These are phyloP conservation scores for Zygosaccharomyces bailii DNA, from an alignment of 805 yeast species.

Conservation along the genomic window DNA sequence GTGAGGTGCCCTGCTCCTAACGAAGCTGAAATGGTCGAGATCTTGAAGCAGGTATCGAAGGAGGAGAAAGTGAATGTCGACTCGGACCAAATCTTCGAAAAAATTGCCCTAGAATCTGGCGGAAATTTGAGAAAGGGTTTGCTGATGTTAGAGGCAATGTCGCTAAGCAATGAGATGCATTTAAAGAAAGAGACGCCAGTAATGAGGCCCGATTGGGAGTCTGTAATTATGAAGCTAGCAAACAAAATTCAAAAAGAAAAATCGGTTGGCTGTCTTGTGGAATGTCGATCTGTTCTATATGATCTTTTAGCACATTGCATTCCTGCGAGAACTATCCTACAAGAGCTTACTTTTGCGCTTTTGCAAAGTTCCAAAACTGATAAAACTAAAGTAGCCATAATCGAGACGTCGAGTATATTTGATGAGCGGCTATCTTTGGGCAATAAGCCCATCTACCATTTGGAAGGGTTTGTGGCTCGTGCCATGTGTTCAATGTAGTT, in stretches of 20 bases:
- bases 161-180: slow-evolving; percentile 58
- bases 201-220: slow-evolving; percentile 84
- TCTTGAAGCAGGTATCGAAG: slow-evolving; percentile 52
- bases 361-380: slow-evolving; percentile 32
- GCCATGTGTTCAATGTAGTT: slow-evolving; percentile 64
- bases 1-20: slow-evolving; percentile 86
- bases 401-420: slow-evolving; percentile 58
- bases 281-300: slow-evolving; percentile 66
- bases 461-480: slow-evolving; percentile 90
- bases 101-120: slow-evolving; percentile 53
- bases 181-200: slow-evolving; percentile 47
- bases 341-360: slow-evolving; percentile 51
- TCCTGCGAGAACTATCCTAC: slow-evolving; percentile 79
- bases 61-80: slow-evolving; percentile 49
- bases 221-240: slow-evolving; percentile 68
- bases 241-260: slow-evolving; percentile 55
- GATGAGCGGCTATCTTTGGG: slow-evolving; percentile 90
- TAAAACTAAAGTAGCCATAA: slow-evolving; percentile 43
- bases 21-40: slow-evolving; percentile 50
- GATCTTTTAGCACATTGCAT: slow-evolving; percentile 91
- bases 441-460: slow-evolving; percentile 83
- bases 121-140: slow-evolving; percentile 78
- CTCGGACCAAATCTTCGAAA: slow-evolving; percentile 44
- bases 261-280: slow-evolving; percentile 53
- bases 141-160: slow-evolving; percentile 76